A percentile compares a stretch with the other conserved stretches of the same genome.
phyloP scores from a whole-genome alignment of 371 early-diverging fungal genomes.

The Apophysomyces trapeziformis region DNA sequence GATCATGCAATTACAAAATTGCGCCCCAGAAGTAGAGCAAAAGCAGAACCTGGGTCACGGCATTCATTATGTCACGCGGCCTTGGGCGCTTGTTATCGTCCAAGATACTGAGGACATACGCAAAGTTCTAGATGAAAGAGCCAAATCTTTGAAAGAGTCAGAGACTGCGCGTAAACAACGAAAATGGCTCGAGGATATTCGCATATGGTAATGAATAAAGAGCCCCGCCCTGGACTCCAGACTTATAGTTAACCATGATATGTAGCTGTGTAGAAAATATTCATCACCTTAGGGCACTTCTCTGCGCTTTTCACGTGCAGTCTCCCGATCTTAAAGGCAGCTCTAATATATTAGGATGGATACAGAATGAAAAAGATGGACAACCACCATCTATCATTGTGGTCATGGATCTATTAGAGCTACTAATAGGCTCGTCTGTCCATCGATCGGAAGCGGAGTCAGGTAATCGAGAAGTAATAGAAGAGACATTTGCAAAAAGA shows the following conservation, averaged over 20 bases:
- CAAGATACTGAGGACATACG: not conserved
- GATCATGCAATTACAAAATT: constrained; percentile 13
- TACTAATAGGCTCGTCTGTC: not conserved
- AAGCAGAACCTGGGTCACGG: not conserved
- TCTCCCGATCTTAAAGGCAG: not conserved
- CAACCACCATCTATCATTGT: constrained; percentile 40
- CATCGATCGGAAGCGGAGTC: not conserved
- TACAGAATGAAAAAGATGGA: constrained; percentile 28
- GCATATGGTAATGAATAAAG: constrained; percentile 15
- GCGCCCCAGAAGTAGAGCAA: not conserved
- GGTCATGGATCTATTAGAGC: constrained; percentile 24
- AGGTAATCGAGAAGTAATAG: not conserved
- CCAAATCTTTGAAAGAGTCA: not conserved
- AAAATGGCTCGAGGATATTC: constrained; percentile 19
- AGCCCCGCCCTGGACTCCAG: too few species aligned
- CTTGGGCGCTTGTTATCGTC: constrained; percentile 18
- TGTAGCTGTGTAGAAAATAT: constrained; percentile 16
- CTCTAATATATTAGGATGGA: constrained; percentile 23
- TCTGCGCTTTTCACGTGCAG: constrained; percentile 15
- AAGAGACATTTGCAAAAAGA: not conserved
- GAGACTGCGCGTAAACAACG: constrained; percentile 9
- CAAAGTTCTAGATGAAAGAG: constrained; percentile 3
- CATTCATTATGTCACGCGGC: constrained; percentile 6
- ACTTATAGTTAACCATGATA: not conserved
- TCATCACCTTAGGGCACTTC: constrained; percentile 14